Evolutionary conservation across 495 filamentous ascomycete species (phyloP), one percentile per base, ranked within the genome.

Genomic region (Penicillium alfredii): DNA sequence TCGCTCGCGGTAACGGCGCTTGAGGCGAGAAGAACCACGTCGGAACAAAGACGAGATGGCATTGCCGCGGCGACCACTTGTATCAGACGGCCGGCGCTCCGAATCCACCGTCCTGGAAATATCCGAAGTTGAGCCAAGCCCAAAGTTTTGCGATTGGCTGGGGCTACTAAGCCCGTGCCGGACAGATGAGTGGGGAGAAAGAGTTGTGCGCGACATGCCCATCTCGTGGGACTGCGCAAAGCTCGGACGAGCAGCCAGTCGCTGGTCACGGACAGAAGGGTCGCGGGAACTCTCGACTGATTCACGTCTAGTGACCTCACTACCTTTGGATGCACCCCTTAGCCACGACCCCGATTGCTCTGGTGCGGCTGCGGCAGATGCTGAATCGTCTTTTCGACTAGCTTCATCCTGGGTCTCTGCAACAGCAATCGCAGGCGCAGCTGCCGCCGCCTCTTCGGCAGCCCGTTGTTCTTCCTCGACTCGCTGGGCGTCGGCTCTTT

Each of bases 1-100:
- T 13, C 66, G 72, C 28, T 76, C 76, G 3, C 70, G 76, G 30
- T 73, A 77, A 6, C 61, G 71, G 34, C 71, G 73, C 55, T 78
- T 83, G 39, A 76, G 47, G 28, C 73, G 68, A 8, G 68, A 69
- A 19, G 66, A 74, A 32, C 72, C 73, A 36, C 86, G 82, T 38
- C 73, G 76, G 65, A 95, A 92, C 12, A 93, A 75, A 0, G 82
- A 81, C 4, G 78, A 73, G 76, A 86, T 67, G 4, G 63, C 58
- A 28, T 63, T 63, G 2, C 57, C 50, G 25, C 62, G 64, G 3
- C 59, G 61, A 35, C 47, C 54, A 35, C 71, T 71, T 14, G 64
- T 48, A 22, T 73, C 72, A 6, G 74, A 76, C 13, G 60, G 55
- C 25, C 69, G 72, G 35, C 64, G 62, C 24, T 71, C 56, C 13